Evolutionary conservation across 805 yeast species (phyloP).

Genomic region (Metschnikowia amazonensis): DNA sequence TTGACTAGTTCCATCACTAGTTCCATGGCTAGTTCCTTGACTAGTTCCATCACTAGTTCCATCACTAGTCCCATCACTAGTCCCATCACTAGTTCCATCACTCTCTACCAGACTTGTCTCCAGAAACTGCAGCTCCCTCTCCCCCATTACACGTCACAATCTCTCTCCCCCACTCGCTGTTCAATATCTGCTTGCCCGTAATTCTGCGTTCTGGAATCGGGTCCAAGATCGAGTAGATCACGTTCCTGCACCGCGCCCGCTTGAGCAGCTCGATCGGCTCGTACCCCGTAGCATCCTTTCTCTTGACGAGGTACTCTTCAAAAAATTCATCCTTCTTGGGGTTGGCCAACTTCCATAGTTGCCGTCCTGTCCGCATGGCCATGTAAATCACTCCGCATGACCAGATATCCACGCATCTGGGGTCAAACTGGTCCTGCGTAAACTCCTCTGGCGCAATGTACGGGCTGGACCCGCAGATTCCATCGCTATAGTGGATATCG

Average conservation of each 20-base stretch:
- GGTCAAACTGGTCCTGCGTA: constrained; percentile 63
- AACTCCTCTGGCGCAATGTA: constrained; percentile 91
- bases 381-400: constrained; percentile 88
- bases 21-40: no score
- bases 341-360: constrained; percentile 83
- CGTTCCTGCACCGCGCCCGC: constrained; percentile 86
- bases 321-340: constrained; percentile 75
- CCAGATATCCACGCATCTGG: constrained; percentile 84
- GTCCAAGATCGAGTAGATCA: constrained; percentile 86
- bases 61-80: no score
- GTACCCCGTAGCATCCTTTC: constrained; percentile 82
- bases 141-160: constrained; percentile 77
- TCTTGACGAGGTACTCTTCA: constrained; percentile 64
- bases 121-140: constrained; percentile 23
- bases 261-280: constrained; percentile 86
- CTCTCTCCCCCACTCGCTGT: constrained; percentile 94
- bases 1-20: no score
- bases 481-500: constrained; percentile 64
- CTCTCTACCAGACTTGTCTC: no score
- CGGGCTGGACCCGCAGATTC: constrained; percentile 82
- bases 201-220: constrained; percentile 87
- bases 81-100: no score
- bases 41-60: no score
- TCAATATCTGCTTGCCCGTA: constrained; percentile 81
- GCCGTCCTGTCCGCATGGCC: constrained; percentile 94